Conservation (phyloP, 345 rosid species). For the Arabidopsis thaliana region TAIR10.1 NC_003076.8:15781501-15782000, state of each 20-base stretch:
- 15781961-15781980: slow-evolving; percentile 78
- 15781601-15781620: background rate
- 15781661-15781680: background rate
- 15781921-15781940: slow-evolving; percentile 48
- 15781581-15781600: background rate
- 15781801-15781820: background rate
- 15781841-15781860: background rate
- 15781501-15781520: background rate
- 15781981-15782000: slow-evolving; percentile 84
- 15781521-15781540: background rate
- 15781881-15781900: slow-evolving; percentile 8
- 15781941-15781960: slow-evolving; percentile 54
- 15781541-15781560: background rate
- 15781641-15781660: background rate
- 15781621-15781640: background rate
- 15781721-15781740: background rate
- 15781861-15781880: background rate
- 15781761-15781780: background rate
- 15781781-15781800: background rate
- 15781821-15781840: background rate
- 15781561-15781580: background rate
- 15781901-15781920: slow-evolving; percentile 55
- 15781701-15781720: background rate
- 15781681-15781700: background rate
- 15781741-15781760: background rate